These are phyloP conservation scores for Penicillium expansum DNA, from an alignment of 2,329 filamentous ascomycete genomes.

Conservation along the genomic window DNA sequence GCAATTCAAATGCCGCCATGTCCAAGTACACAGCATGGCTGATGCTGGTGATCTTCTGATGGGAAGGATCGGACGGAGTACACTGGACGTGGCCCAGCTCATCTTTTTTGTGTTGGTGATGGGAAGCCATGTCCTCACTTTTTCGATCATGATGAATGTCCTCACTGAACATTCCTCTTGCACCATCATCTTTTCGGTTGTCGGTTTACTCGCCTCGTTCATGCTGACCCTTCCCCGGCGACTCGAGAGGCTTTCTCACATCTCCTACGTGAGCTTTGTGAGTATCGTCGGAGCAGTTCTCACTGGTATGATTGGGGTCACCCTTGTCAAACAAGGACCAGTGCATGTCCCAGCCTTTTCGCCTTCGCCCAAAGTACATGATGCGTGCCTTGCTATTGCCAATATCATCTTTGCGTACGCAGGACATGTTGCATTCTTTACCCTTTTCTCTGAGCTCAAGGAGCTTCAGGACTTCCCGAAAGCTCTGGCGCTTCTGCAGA, in stretches of 20 bases:
- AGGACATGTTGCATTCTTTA: constrained; percentile 66
- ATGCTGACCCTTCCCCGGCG: constrained; percentile 58
- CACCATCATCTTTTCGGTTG: constrained; percentile 58
- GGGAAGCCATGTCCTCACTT: constrained; percentile 65
- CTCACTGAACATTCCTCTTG: constrained; percentile 59
- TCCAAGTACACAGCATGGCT: constrained; percentile 62
- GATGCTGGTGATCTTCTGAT: constrained; percentile 62
- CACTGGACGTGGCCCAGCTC: constrained; percentile 59
- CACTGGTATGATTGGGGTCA: constrained; percentile 61
- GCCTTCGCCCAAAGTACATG: constrained; percentile 45
- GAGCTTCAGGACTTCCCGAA: constrained; percentile 58
- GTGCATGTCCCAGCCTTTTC: constrained; percentile 28
- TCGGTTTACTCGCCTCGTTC: constrained; percentile 57
- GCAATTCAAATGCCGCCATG: constrained; percentile 53
- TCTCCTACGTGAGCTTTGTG: constrained; percentile 59
- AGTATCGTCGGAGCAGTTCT: constrained; percentile 62
- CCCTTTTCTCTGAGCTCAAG: constrained; percentile 61
- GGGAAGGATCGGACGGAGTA: constrained; percentile 57
- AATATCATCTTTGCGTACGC: constrained; percentile 68
- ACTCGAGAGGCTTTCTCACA: constrained; percentile 56
- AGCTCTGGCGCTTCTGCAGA: constrained; percentile 59
- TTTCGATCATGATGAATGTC: constrained; percentile 63
- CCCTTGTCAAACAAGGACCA: constrained; percentile 45
- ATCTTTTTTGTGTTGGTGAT: constrained; percentile 65
- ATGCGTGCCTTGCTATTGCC: constrained; percentile 57